These are phyloP conservation scores for Phylloporus sp. DNA, from an alignment of 768 basidiomycete species.

Conservation along the genomic window DNA sequence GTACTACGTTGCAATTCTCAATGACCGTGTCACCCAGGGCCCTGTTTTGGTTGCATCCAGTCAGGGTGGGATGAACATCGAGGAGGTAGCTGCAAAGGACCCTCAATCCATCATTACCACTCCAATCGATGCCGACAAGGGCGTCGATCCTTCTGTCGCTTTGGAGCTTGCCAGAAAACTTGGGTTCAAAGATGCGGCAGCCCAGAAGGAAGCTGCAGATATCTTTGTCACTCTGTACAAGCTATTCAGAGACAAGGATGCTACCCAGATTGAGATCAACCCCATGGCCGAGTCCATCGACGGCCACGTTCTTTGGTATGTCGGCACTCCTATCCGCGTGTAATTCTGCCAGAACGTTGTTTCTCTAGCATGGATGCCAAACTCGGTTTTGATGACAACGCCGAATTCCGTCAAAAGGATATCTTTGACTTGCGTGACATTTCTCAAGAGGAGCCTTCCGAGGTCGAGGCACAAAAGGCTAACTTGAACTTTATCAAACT, in stretches of 20 bases:
- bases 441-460: conserved; percentile 93
- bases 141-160: conserved; percentile 69
- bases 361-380: conserved; percentile 94
- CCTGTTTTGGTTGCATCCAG: conserved; percentile 91
- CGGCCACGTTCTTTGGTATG: conserved; percentile 88
- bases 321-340: background rate
- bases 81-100: conserved; percentile 96
- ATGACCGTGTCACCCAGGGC: conserved; percentile 84
- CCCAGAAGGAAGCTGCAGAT: conserved; percentile 82
- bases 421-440: conserved; percentile 86
- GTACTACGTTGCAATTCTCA: conserved; percentile 96
- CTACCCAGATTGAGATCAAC: conserved; percentile 99
- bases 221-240: conserved; percentile 92
- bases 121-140: conserved; percentile 79
- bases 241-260: conserved; percentile 98
- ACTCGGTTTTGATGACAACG: conserved; percentile 99
- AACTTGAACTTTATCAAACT: conserved; percentile 99
- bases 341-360: background rate
- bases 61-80: conserved; percentile 99
- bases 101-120: conserved; percentile 94
- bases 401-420: conserved; percentile 94
- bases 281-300: conserved; percentile 91
- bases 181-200: conserved; percentile 70
- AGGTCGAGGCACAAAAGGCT: conserved; percentile 95
- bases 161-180: conserved; percentile 80